phyloP scores from a whole-genome alignment of 768 basidiomycete species.

The Boletellus sp. region DNA sequence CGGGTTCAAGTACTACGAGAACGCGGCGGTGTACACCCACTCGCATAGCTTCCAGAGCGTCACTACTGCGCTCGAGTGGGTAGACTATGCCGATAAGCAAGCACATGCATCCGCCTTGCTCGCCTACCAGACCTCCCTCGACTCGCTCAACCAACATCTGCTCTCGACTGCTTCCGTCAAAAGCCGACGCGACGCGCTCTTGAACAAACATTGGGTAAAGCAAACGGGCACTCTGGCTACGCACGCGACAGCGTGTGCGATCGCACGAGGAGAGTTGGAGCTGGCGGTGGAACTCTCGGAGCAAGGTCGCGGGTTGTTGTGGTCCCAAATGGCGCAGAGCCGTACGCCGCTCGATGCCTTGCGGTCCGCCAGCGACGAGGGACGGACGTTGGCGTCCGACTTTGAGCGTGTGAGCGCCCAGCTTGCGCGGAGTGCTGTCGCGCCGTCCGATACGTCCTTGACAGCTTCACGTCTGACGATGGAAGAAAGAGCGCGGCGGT shows the following conservation, averaged over 20 bases:
- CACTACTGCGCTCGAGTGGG: constrained; percentile 14
- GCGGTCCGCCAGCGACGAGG: constrained; percentile 11
- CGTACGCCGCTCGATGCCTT: constrained; percentile 26
- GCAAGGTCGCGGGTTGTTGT: constrained; percentile 29
- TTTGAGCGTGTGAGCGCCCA: constrained; percentile 22
- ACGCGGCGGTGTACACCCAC: constrained; percentile 10
- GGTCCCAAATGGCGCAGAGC: constrained; percentile 28
- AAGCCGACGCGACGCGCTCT: constrained; percentile 11
- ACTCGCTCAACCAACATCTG: constrained; percentile 16
- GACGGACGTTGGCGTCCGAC: constrained; percentile 20
- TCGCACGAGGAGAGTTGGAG: constrained; percentile 13
- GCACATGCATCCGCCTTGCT: constrained; percentile 18
- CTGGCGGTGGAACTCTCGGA: constrained; percentile 35
- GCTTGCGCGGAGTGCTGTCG: constrained; percentile 5
- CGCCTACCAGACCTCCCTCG: constrained; percentile 21
- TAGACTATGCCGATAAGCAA: background rate
- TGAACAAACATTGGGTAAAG: background rate
- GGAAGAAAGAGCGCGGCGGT: constrained; percentile 15
- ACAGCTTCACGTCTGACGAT: constrained; percentile 1
- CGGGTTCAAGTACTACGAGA: constrained; percentile 8
- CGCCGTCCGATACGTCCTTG: background rate
- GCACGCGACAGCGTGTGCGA: constrained; percentile 28
- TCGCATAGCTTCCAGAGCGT: constrained; percentile 8
- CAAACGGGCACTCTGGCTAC: constrained; percentile 13
- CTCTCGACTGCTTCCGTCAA: constrained; percentile 17